Conservation (phyloP, 78 protist genomes). For the Chrysochromulina tobinii region DNA sequence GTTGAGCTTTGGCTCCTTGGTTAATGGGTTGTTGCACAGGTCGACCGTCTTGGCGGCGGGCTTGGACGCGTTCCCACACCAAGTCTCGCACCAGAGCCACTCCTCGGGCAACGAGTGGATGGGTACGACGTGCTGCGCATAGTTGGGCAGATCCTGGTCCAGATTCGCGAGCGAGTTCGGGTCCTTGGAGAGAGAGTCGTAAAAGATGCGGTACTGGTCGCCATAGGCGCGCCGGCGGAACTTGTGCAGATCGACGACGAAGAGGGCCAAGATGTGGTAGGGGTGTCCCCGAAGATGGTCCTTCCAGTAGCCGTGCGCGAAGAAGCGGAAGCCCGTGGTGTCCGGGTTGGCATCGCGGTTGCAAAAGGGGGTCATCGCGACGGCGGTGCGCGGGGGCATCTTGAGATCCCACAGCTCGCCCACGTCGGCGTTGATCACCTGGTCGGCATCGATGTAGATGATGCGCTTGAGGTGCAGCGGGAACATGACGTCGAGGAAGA, state of each 20-base stretch:
- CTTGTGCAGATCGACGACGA: conserved; percentile 89
- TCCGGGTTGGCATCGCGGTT: conserved; percentile 56
- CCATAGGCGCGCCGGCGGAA: conserved; percentile 79
- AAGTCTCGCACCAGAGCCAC: conserved; percentile 98
- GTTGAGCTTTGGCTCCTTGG: conserved; percentile 94
- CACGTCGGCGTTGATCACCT: conserved; percentile 91
- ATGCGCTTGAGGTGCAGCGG: conserved; percentile 66
- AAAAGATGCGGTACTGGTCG: conserved; percentile 82
- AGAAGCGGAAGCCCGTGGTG: conserved; percentile 93
- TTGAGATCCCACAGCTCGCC: conserved; percentile 88
- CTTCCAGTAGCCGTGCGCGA: conserved; percentile 91
- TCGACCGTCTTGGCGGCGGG: conserved; percentile 95
- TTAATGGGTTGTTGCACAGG: conserved; percentile 97
- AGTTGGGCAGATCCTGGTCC: conserved; percentile 98
- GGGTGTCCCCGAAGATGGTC: conserved; percentile 83
- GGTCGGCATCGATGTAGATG: conserved; percentile 95
- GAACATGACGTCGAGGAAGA: conserved; percentile 98
- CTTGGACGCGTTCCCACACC: conserved; percentile 62
- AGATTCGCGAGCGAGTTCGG: conserved; percentile 79
- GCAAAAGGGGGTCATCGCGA: conserved; percentile 95
- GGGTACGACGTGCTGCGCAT: conserved; percentile 84
- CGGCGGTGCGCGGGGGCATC: conserved; percentile 32
- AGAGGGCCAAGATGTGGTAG: conserved; percentile 97
- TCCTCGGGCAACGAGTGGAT: conserved; percentile 95
- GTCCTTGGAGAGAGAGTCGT: conserved; percentile 78